Percentiles rank a stretch among this genome's conserved stretches.
These are phyloP conservation scores for Clavispora santaluciae DNA, from an alignment of 805 yeast species.

Conservation along the genomic window DNA sequence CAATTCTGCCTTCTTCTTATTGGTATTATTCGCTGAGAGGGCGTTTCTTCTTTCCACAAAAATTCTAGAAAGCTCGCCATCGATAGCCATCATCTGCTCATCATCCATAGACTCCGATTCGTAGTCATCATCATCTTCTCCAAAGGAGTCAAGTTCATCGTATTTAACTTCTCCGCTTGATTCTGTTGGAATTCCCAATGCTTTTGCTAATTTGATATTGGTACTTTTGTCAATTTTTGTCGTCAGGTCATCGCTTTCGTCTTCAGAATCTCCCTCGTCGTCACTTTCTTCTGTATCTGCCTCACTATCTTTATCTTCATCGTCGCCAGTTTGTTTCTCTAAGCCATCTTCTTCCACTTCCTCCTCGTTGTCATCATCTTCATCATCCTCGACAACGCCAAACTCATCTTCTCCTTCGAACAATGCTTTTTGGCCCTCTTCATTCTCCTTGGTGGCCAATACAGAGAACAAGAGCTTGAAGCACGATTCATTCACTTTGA, in stretches of 20 bases:
- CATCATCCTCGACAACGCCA: slow-evolving; percentile 14
- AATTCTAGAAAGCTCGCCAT: slow-evolving; percentile 73
- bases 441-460: slow-evolving; percentile 61
- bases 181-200: slow-evolving; percentile 56
- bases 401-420: slow-evolving; percentile 56
- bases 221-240: slow-evolving; percentile 39
- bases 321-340: slow-evolving; percentile 13
- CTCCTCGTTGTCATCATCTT: slow-evolving; percentile 20
- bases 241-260: slow-evolving; percentile 9
- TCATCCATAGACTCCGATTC: slow-evolving; percentile 82
- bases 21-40: slow-evolving; percentile 43
- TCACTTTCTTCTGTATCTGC: slow-evolving; percentile 8
- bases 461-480: slow-evolving; percentile 34
- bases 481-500: slow-evolving; percentile 26
- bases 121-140: slow-evolving; percentile 52
- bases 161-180: slow-evolving; percentile 42
- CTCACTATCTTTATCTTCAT: slow-evolving; percentile 12
- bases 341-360: slow-evolving; percentile 19
- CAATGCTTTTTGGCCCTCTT: slow-evolving; percentile 70
- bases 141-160: slow-evolving; percentile 31
- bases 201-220: slow-evolving; percentile 62
- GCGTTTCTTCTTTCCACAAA: slow-evolving; percentile 79
- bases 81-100: slow-evolving; percentile 94
- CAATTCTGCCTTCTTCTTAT: slow-evolving; percentile 67
- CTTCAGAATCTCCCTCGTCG: slow-evolving; percentile 8